phyloP scores from a whole-genome alignment of 148 eudicot genomes.

The Drosera capensis region DNA sequence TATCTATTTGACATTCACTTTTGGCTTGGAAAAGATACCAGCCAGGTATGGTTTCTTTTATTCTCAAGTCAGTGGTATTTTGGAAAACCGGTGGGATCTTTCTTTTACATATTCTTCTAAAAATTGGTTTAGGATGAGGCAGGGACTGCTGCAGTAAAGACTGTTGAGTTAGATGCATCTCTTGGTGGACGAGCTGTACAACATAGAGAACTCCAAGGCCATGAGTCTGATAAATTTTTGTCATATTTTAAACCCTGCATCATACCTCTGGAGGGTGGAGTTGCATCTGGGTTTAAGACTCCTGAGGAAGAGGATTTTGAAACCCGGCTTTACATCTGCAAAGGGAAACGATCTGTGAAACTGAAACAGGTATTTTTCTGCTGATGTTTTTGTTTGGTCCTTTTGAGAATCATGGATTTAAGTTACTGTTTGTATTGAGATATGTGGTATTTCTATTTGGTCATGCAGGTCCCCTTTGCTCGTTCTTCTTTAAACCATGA shows the following conservation, averaged over 20 bases:
- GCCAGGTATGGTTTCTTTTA: constrained; percentile 92
- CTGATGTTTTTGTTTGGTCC: constrained; percentile 1
- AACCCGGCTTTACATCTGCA: constrained; percentile 71
- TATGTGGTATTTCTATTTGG: constrained; percentile 4
- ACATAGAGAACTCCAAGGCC: constrained; percentile 87
- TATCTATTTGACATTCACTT: constrained; percentile 84
- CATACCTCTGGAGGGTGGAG: constrained; percentile 88
- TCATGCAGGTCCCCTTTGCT: constrained; percentile 86
- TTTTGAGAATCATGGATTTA: not conserved
- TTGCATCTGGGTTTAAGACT: constrained; percentile 90
- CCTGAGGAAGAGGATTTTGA: constrained; percentile 91
- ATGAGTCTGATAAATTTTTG: constrained; percentile 88
- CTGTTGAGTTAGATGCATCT: constrained; percentile 85
- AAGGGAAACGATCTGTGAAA: constrained; percentile 81
- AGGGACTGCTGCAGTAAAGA: constrained; percentile 94
- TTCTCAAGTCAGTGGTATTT: too few species aligned
- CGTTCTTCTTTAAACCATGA: constrained; percentile 93
- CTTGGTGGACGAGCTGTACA: constrained; percentile 97
- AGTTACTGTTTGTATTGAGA: not conserved
- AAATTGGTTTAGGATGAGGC: constrained; percentile 66
- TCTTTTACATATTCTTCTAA: constrained; percentile 4
- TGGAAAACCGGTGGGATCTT: too few species aligned
- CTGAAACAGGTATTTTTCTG: constrained; percentile 69
- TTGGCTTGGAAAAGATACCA: constrained; percentile 99
- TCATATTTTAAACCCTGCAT: constrained; percentile 95